Evolutionary conservation across 345 rosid species (phyloP).

Genomic region (Camelina laxa): DNA sequence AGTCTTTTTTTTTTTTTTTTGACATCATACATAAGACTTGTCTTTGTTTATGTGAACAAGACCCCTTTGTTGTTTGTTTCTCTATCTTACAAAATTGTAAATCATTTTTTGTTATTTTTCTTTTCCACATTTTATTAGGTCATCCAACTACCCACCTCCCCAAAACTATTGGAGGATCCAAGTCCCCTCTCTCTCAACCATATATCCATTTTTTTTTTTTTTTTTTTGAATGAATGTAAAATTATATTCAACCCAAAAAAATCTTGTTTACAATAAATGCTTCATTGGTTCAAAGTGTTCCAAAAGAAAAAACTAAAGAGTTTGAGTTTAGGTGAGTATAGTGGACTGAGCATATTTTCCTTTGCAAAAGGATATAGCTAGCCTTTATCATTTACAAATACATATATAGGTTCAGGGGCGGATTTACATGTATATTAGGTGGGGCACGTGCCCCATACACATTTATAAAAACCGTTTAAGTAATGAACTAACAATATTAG

Average conservation of each 20-base stretch:
- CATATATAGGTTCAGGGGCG: background rate
- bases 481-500: no score
- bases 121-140: conserved; percentile 34
- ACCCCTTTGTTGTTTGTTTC: conserved; percentile 12
- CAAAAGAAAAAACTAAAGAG: no score
- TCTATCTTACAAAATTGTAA: conserved; percentile 14
- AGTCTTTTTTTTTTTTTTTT: background rate
- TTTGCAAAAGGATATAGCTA: background rate
- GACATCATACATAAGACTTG: background rate
- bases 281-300: no score
- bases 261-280: no score
- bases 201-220: no score
- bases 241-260: no score
- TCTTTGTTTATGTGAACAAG: conserved; percentile 10
- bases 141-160: conserved; percentile 43
- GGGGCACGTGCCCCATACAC: no score
- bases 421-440: no score
- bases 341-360: no score
- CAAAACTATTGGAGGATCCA: conserved; percentile 47
- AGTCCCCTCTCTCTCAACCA: conserved; percentile 44
- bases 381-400: conserved; percentile 8
- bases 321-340: no score
- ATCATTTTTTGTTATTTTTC: background rate
- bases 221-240: no score
- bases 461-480: no score